These are phyloP conservation scores for Holtermanniella nyarrowii DNA, from an alignment of 768 basidiomycete species.

Conservation along the genomic window DNA sequence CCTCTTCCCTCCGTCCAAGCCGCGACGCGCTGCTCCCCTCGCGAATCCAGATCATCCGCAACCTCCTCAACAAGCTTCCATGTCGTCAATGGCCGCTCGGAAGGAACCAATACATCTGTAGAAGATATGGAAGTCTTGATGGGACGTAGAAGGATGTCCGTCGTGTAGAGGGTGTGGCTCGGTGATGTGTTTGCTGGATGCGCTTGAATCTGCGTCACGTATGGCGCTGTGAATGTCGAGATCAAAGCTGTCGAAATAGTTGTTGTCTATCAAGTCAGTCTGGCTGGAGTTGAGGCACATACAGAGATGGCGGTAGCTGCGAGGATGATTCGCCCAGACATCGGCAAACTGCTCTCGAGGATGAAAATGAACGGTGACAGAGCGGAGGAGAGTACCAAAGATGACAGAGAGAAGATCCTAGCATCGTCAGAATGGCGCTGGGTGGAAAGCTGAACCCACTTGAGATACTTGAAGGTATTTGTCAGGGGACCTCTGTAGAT, in stretches of 20 bases:
- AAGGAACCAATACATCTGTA: slow-evolving; percentile 51
- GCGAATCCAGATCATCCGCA: not conserved
- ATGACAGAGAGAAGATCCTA: slow-evolving; percentile 63
- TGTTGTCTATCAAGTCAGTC: slow-evolving; percentile 39
- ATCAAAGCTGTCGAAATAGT: slow-evolving; percentile 53
- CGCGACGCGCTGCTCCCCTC: slow-evolving; percentile 46
- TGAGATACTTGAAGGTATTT: slow-evolving; percentile 62
- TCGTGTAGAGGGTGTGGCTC: slow-evolving; percentile 61
- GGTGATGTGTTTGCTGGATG: slow-evolving; percentile 40
- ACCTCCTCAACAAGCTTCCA: slow-evolving; percentile 8
- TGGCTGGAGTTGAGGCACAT: slow-evolving; percentile 47
- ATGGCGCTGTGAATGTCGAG: slow-evolving; percentile 10
- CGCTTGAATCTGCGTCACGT: slow-evolving; percentile 8
- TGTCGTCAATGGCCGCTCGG: slow-evolving; percentile 29
- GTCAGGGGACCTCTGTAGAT: slow-evolving; percentile 62
- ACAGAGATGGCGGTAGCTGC: slow-evolving; percentile 69
- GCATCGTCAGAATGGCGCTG: not conserved
- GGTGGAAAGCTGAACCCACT: slow-evolving; percentile 34
- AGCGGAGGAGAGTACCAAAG: slow-evolving; percentile 56
- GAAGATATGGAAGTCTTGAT: slow-evolving; percentile 67
- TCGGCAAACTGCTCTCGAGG: slow-evolving; percentile 65
- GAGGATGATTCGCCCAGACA: slow-evolving; percentile 57
- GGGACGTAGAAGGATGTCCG: slow-evolving; percentile 51
- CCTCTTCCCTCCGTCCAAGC: slow-evolving; percentile 58
- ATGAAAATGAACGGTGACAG: slow-evolving; percentile 73